phyloP scores from a whole-genome alignment of 2,329 filamentous ascomycete genomes.

The Colletotrichum truncatum region DNA sequence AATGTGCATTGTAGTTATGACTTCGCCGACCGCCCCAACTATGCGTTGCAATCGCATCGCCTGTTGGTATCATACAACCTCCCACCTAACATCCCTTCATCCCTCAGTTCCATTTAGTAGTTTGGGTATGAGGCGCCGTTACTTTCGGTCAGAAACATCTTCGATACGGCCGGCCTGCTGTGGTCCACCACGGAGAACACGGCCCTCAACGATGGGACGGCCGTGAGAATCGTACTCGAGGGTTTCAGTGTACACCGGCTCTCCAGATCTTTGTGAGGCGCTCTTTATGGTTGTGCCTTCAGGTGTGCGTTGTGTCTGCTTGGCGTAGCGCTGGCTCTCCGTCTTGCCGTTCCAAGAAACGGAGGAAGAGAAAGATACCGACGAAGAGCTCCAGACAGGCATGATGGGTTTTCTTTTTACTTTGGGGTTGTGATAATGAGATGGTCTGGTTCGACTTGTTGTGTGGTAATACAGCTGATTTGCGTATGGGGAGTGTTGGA shows the following conservation, averaged over 20 bases:
- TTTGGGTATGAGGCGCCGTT: not conserved
- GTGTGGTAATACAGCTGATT: rapidly evolving
- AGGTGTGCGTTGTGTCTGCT: not conserved
- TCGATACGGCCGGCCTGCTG: constrained; percentile 10
- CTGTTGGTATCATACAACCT: no score
- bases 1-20: no score
- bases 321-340: constrained; percentile 10
- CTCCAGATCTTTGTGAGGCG: not conserved
- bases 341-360: constrained; percentile 17
- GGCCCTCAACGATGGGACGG: constrained; percentile 8
- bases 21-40: no score
- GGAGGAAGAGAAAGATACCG: constrained; percentile 21
- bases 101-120: not conserved
- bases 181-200: not conserved
- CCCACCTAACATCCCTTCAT: no score
- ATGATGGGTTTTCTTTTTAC: not conserved
- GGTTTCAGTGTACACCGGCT: constrained; percentile 9
- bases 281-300: constrained; percentile 12
- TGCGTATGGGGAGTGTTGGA: not conserved
- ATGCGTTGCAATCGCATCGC: no score
- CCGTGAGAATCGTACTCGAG: constrained; percentile 13
- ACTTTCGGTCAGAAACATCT: constrained; percentile 10
- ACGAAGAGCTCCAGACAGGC: constrained; percentile 5
- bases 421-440: not conserved
- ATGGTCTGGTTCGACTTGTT: rapidly evolving